Evolutionary conservation across 164 flowering plant genomes (phyloP).

Genomic region (Macadamia tetraphylla): DNA sequence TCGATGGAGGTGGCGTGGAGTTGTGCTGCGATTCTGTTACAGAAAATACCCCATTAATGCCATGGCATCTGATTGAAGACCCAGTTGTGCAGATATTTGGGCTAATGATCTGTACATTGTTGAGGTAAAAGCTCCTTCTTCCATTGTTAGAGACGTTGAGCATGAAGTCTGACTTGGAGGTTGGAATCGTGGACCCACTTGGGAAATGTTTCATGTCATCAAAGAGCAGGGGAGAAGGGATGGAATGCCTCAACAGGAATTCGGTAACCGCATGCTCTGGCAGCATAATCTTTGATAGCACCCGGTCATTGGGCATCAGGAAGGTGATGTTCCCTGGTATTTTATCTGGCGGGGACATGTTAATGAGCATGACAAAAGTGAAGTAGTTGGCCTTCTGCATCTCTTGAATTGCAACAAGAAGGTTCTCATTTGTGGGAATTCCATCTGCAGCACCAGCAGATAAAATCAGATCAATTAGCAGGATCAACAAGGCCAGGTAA

Average conservation of each 20-base stretch:
- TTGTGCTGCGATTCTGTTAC: slow-evolving; percentile 8
- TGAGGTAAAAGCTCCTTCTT: slow-evolving; percentile 39
- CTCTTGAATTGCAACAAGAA: slow-evolving; percentile 47
- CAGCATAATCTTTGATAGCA: slow-evolving; percentile 32
- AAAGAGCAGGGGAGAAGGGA: slow-evolving; percentile 61
- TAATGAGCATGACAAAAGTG: slow-evolving; percentile 66
- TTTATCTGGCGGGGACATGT: slow-evolving; percentile 45
- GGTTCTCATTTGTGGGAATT: slow-evolving; percentile 20
- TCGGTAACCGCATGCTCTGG: slow-evolving; percentile 24
- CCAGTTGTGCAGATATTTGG: slow-evolving; percentile 64
- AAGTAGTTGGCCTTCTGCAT: slow-evolving; percentile 75
- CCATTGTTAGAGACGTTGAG: slow-evolving; percentile 54
- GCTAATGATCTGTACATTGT: slow-evolving; percentile 50
- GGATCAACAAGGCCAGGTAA: slow-evolving; percentile 8
- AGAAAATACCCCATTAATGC: slow-evolving; percentile 56
- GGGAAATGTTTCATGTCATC: slow-evolving; percentile 55
- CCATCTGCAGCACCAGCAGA: slow-evolving; percentile 13
- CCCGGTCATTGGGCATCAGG: slow-evolving; percentile 78
- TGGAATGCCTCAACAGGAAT: slow-evolving; percentile 66
- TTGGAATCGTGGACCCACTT: slow-evolving; percentile 56
- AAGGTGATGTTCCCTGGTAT: slow-evolving; percentile 58
- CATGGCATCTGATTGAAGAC: slow-evolving; percentile 75
- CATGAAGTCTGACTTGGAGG: slow-evolving; percentile 29
- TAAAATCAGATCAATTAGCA: slow-evolving; percentile 20
- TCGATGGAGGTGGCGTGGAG: slow-evolving; percentile 9